A percentile compares a stretch with the other conserved stretches of the same genome.
Conservation (phyloP, 345 rosid genomes). For the Hibiscus tridactylites region DNA sequence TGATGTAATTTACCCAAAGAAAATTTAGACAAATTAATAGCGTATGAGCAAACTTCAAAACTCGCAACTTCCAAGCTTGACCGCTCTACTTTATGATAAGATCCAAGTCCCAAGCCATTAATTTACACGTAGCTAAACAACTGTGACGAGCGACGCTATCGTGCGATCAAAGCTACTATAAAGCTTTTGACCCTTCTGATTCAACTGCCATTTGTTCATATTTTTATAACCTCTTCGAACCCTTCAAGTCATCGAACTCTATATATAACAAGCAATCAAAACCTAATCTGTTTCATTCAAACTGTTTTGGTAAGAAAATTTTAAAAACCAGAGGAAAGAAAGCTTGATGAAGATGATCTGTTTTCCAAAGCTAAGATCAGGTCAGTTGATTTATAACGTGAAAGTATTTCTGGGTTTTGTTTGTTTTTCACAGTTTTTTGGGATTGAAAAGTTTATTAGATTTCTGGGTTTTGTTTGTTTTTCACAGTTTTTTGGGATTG, state of each 20-base stretch:
- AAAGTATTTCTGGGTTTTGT: neutral
- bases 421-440: neutral
- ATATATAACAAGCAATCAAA: neutral
- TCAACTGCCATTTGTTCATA: slow-evolving; percentile 6
- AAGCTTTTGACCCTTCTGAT: slow-evolving; percentile 7
- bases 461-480: neutral
- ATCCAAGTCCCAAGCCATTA: neutral
- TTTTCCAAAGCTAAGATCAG: slow-evolving; percentile 5
- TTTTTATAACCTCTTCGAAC: neutral
- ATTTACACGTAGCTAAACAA: slow-evolving; percentile 29
- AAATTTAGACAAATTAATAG: neutral
- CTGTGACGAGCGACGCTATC: slow-evolving; percentile 41
- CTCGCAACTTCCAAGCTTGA: neutral
- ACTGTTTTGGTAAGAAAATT: neutral
- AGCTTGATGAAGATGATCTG: neutral
- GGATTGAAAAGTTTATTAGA: neutral
- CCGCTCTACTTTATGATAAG: neutral
- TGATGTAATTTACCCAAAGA: no score
- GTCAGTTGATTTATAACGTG: neutral
- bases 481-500: neutral
- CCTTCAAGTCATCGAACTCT: slow-evolving; percentile 12
- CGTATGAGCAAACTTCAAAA: slow-evolving; percentile 25
- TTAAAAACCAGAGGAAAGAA: neutral
- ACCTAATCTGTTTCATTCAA: neutral
- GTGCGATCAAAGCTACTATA: slow-evolving; percentile 36